phyloP scores from a whole-genome alignment of 495 filamentous ascomycete species.

The Xylaria sp. region DNA sequence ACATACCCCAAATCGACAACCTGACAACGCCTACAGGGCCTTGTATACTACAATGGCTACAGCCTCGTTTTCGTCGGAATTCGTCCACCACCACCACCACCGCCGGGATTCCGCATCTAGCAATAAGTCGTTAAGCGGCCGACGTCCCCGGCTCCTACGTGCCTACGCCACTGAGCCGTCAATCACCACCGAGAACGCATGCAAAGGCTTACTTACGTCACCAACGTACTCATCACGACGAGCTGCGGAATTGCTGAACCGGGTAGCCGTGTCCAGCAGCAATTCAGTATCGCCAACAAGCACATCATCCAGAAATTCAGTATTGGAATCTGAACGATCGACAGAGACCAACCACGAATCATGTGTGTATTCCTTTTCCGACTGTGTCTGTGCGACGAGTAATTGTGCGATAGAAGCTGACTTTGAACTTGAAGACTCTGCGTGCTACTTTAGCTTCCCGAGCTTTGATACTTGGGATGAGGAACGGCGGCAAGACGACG shows the following conservation, averaged over 20 bases:
- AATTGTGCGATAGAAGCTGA: neutral
- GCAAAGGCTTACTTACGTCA: constrained; percentile 53
- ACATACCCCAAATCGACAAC: constrained; percentile 6
- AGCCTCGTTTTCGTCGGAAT: constrained; percentile 34
- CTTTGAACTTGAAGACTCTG: constrained; percentile 38
- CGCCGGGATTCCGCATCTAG: constrained; percentile 48
- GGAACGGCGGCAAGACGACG: constrained; percentile 44
- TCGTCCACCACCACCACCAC: constrained; percentile 24
- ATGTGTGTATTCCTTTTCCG: constrained; percentile 21
- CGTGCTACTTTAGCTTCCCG: constrained; percentile 63
- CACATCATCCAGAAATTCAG: constrained; percentile 22
- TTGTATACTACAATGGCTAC: constrained; percentile 23
- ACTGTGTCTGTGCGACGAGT: constrained; percentile 27
- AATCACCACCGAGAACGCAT: constrained; percentile 62
- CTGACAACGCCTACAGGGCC: neutral
- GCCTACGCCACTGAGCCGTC: constrained; percentile 60
- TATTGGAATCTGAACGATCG: constrained; percentile 32
- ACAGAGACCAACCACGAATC: constrained; percentile 40
- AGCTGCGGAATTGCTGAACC: constrained; percentile 59
- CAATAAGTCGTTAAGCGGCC: constrained; percentile 37
- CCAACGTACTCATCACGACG: constrained; percentile 50
- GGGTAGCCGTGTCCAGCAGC: constrained; percentile 56
- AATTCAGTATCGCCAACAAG: constrained; percentile 39
- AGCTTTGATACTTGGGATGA: constrained; percentile 60
- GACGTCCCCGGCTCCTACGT: constrained; percentile 58